A percentile compares a stretch with the other conserved stretches of the same genome.
These are phyloP conservation scores for Melampsora americana DNA, from an alignment of 1,284 basidiomycete genomes.

Conservation along the genomic window DNA sequence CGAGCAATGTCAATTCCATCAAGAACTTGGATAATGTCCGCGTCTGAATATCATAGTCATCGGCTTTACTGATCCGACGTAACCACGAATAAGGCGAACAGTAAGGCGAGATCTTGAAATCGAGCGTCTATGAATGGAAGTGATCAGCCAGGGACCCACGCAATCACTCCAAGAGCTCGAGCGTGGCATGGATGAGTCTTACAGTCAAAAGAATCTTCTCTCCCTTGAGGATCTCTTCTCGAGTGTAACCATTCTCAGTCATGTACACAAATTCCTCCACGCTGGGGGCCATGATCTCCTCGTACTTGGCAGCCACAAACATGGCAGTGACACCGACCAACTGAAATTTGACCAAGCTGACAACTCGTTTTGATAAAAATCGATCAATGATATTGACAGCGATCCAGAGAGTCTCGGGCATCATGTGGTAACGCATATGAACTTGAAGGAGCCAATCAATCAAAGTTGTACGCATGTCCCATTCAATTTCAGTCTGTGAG, in stretches of 20 bases:
- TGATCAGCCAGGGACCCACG: neutral
- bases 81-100: constrained; percentile 99
- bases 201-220: constrained; percentile 85
- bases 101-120: constrained; percentile 93
- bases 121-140: constrained; percentile 64
- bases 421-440: constrained; percentile 66
- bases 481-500: constrained; percentile 88
- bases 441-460: constrained; percentile 63
- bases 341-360: constrained; percentile 64
- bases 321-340: constrained; percentile 66
- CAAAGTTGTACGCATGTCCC: constrained; percentile 58
- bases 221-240: constrained; percentile 95
- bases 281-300: constrained; percentile 58
- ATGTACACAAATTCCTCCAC: constrained; percentile 96
- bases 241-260: constrained; percentile 88
- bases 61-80: constrained; percentile 95
- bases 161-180: neutral
- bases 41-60: constrained; percentile 98
- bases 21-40: constrained; percentile 95
- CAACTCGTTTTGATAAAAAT: constrained; percentile 64
- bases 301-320: constrained; percentile 67
- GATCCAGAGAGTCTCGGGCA: constrained; percentile 67
- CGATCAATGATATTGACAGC: constrained; percentile 66
- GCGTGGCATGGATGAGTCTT: constrained; percentile 44
- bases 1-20: constrained; percentile 91